Percentiles rank a stretch among this genome's conserved stretches.
Evolutionary conservation across 2,329 filamentous ascomycete species (phyloP).

Genomic region (Metarhizium robertsii): DNA sequence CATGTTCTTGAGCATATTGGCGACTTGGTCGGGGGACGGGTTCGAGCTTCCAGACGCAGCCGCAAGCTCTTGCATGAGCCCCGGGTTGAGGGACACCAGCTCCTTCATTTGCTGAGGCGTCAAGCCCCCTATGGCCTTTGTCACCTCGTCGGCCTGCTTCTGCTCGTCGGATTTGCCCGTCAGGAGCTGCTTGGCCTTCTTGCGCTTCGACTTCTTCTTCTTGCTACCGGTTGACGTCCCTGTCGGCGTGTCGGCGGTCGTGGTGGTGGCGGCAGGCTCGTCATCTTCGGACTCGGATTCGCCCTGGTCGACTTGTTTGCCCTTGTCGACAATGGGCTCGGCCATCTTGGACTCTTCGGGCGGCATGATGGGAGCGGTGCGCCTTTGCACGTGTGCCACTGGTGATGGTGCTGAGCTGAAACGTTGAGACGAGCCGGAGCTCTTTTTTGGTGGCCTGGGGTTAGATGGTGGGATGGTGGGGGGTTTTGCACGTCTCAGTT

Average conservation of each 20-base stretch:
- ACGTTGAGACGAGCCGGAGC: not conserved
- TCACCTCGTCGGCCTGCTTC: constrained; percentile 26
- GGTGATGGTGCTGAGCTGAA: not conserved
- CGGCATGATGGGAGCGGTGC: constrained; percentile 26
- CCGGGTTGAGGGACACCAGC: constrained; percentile 64
- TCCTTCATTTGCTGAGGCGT: constrained; percentile 51
- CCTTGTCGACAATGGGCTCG: constrained; percentile 42
- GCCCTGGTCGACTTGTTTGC: constrained; percentile 31
- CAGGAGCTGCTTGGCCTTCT: constrained; percentile 45
- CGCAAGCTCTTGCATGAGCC: constrained; percentile 50
- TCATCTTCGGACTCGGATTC: constrained; percentile 41
- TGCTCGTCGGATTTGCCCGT: constrained; percentile 25
- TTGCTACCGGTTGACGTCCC: constrained; percentile 6
- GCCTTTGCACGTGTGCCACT: not conserved
- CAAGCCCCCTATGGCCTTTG: constrained; percentile 44
- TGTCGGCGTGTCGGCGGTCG: constrained; percentile 11
- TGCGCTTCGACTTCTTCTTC: constrained; percentile 55
- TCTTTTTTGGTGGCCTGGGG: not conserved
- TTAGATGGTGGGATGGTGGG: constrained; percentile 2
- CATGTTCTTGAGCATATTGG: constrained; percentile 50
- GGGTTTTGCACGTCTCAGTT: not conserved
- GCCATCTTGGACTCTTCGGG: constrained; percentile 54
- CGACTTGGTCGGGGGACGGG: constrained; percentile 31
- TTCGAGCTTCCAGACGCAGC: constrained; percentile 26
- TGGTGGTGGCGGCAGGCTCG: constrained; percentile 24